Evolutionary conservation across 345 rosid genomes (phyloP), one percentile per base, ranked within the genome.

Genomic region (Psidium guajava): DNA sequence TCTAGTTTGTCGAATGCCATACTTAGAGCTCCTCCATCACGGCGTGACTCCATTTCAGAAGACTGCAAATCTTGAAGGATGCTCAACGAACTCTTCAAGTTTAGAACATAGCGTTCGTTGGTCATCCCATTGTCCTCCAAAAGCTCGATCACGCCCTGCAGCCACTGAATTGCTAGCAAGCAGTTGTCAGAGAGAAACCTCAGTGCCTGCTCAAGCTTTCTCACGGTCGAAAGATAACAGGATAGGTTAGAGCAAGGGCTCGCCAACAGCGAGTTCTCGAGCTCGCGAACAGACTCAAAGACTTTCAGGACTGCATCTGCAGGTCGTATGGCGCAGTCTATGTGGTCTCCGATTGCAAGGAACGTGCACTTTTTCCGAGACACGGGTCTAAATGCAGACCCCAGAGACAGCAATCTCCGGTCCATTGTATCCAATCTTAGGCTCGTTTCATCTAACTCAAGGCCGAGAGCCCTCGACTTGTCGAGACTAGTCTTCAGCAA

Each of bases 111-210:
- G 40, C 82, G 83, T 54, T 89, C 91, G 54, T 89, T 69, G 80
- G 88, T 87, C 83, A 88, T 86, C 16, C 69, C 87, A 44, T 89
- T 91, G 25, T 91, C 95, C 84, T 90, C 87, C 42, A 93, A 57
- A 82, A 90, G 91, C 81, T 91, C 89, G 20, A 88, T 86, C 22
- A 92, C 88, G 9, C 91, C 95, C 88, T 93, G 87, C 84, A 95
- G 58, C 98, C 99, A 97, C 55, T 85, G 94, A 86, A 93, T 89
- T 36, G 97, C 96, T 54, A 97, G 91, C 88, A 85, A 81, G 85
- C 98, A 93, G 86, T 93, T 95, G 80, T 88, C 91, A 1, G 92
- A 82, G 10, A 95, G 98, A 86, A 95, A 94, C 81, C 88, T 92
- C 52, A 94, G 75, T 14, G 92, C 92, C 86, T 95, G 94, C 52